A percentile compares a stretch with the other conserved stretches of the same genome.
phyloP scores from a whole-genome alignment of 441 rosid species.

The Gossypium aridum region DNA sequence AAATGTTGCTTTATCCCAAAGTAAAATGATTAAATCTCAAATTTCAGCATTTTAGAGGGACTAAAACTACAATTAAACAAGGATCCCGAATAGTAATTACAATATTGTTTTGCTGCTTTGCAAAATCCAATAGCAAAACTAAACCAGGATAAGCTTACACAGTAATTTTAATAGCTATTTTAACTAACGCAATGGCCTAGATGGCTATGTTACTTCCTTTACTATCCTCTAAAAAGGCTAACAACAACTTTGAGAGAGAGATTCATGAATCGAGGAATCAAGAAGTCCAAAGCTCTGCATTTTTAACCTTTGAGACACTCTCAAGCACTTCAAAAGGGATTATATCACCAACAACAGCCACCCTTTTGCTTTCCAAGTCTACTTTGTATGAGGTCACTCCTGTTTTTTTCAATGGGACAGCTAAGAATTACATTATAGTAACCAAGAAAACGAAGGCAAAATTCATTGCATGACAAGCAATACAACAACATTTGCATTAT shows the following conservation, averaged over 20 bases:
- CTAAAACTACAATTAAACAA: no score
- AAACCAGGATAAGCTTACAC: background rate
- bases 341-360: slow-evolving; percentile 76
- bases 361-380: slow-evolving; percentile 85
- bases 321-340: slow-evolving; percentile 63
- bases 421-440: background rate
- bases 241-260: background rate
- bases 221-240: background rate
- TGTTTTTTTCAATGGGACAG: slow-evolving; percentile 15
- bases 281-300: slow-evolving; percentile 70
- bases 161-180: background rate
- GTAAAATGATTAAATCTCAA: no score
- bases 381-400: slow-evolving; percentile 85
- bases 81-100: no score
- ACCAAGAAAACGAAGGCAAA: background rate
- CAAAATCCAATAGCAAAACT: background rate
- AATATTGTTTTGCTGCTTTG: background rate
- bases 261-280: background rate
- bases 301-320: slow-evolving; percentile 74
- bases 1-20: no score
- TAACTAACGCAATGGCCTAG: background rate
- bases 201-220: background rate
- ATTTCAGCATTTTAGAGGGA: no score
- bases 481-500: background rate
- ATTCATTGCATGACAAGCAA: background rate